Evolutionary conservation across 768 basidiomycete genomes (phyloP).

Genomic region (Lactifluus pinguis): DNA sequence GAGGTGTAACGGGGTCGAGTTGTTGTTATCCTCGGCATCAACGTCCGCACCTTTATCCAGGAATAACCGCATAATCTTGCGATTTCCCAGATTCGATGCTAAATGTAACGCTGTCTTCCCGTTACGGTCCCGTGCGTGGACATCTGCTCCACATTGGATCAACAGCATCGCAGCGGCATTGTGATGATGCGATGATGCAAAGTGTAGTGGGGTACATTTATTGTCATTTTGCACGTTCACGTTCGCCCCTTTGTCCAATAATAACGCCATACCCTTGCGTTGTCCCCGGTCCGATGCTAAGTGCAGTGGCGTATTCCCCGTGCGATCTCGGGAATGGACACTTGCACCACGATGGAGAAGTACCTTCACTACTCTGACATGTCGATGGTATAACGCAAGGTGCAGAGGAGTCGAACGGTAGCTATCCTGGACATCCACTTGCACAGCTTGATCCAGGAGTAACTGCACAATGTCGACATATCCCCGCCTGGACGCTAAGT

Average conservation of each 20-base stretch:
- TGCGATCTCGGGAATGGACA: not conserved
- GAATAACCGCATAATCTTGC: not conserved
- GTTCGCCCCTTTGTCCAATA: not conserved
- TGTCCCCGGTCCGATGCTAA: not conserved
- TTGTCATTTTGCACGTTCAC: not conserved
- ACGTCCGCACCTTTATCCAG: not conserved
- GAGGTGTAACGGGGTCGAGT: too few species aligned
- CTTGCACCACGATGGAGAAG: not conserved
- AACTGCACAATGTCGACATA: not conserved
- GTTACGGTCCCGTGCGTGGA: not conserved
- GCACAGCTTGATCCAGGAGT: not conserved
- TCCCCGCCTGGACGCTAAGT: not conserved
- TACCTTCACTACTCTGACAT: not conserved
- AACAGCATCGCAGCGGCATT: not conserved
- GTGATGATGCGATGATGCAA: not conserved
- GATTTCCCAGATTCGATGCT: not conserved
- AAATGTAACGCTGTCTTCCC: not conserved
- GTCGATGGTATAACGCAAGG: not conserved
- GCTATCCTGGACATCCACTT: not conserved
- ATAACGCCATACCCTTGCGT: not conserved
- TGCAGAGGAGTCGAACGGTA: not conserved
- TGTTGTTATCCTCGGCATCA: not conserved
- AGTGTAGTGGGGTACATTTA: too few species aligned
- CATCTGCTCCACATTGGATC: not conserved
- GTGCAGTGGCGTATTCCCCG: not conserved